Evolutionary conservation across 495 filamentous ascomycete species (phyloP).

Genomic region (Aspergillus wentii): DNA sequence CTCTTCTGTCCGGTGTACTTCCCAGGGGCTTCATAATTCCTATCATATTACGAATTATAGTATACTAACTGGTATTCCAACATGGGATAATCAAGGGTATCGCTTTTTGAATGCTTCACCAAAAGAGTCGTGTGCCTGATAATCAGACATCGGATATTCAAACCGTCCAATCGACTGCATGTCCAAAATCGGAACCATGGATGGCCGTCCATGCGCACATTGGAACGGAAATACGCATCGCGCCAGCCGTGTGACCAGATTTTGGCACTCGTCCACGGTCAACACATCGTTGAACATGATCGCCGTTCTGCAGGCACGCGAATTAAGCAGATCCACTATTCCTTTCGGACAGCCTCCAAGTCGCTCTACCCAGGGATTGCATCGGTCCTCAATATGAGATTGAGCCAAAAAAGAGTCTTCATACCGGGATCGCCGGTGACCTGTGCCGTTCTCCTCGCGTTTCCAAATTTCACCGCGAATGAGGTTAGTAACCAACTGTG

Average conservation of each 20-base stretch:
- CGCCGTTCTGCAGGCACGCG: slow-evolving; percentile 81
- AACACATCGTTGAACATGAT: slow-evolving; percentile 96
- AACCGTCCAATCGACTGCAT: no score
- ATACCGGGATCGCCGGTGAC: not conserved
- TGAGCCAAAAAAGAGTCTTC: not conserved
- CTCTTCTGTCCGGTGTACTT: no score
- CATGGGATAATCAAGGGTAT: no score
- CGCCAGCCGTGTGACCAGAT: slow-evolving; percentile 57
- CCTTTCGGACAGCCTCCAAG: slow-evolving; percentile 67
- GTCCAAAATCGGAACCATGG: slow-evolving; percentile 69
- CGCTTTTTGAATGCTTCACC: no score
- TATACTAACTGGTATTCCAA: no score
- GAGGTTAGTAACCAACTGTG: slow-evolving; percentile 61
- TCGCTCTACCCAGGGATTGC: slow-evolving; percentile 50
- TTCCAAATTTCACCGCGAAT: slow-evolving; percentile 73
- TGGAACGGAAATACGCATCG: slow-evolving; percentile 82
- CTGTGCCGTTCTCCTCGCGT: slow-evolving; percentile 26
- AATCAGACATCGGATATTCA: no score
- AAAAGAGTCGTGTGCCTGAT: no score
- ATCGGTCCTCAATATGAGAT: no score
- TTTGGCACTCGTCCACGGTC: slow-evolving; percentile 57
- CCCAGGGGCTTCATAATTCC: no score
- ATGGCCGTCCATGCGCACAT: slow-evolving; percentile 82
- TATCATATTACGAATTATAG: no score
- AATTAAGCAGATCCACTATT: slow-evolving; percentile 85